Conservation (phyloP, 805 yeast species). For the Wickerhamiella shivajii region DNA sequence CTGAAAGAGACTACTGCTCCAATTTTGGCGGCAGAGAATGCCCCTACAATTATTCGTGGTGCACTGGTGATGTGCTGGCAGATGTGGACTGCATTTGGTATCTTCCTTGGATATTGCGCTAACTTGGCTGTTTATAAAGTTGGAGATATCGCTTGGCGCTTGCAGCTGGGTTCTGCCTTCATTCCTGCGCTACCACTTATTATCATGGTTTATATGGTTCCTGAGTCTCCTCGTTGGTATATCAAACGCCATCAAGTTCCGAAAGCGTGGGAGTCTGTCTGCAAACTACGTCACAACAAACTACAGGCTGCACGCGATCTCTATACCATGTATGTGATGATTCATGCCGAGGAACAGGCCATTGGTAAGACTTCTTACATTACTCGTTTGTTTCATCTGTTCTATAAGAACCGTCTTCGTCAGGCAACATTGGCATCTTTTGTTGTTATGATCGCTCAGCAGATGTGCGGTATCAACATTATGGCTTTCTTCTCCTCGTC, state of each 20-base stretch:
- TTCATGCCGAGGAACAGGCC: constrained; percentile 30
- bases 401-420: constrained; percentile 42
- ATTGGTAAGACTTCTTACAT: constrained; percentile 30
- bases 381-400: constrained; percentile 14
- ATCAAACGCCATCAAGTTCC: constrained; percentile 36
- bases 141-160: constrained; percentile 42
- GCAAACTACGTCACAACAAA: constrained; percentile 31
- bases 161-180: constrained; percentile 51
- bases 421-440: constrained; percentile 70
- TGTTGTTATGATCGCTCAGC: constrained; percentile 81
- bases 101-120: constrained; percentile 50
- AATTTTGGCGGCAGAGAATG: constrained; percentile 47
- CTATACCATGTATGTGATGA: constrained; percentile 41
- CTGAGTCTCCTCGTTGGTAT: constrained; percentile 62
- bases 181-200: constrained; percentile 38
- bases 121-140: constrained; percentile 41
- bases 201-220: constrained; percentile 41
- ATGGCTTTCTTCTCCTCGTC: constrained; percentile 75
- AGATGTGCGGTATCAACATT: constrained; percentile 80
- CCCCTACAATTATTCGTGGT: constrained; percentile 46
- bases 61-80: constrained; percentile 61
- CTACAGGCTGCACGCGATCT: constrained; percentile 52
- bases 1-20: constrained; percentile 56
- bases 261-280: constrained; percentile 38
- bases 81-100: constrained; percentile 62